Base-by-base conservation (phyloP, 305 asterid genomes). In the Stenogyne calaminthoides region DNA sequence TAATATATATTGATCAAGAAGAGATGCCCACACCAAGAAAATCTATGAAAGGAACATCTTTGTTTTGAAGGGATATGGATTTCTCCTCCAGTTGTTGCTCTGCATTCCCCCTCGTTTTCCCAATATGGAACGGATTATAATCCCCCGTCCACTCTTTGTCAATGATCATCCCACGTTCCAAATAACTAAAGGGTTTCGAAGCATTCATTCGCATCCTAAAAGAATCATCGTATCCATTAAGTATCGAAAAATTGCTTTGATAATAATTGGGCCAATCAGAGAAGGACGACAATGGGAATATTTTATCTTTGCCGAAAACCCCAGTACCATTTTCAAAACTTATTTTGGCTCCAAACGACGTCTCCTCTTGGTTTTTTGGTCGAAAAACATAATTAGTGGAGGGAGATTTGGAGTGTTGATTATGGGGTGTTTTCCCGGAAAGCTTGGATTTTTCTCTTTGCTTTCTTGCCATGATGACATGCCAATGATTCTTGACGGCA, bases 401-500 rank as follows among this genome's bases (percentile, higher is more conserved):
- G n/a, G 69, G 77, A 6, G 83, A 56, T 62, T 77, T 82, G 64
- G 81, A 69, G 72, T 84, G 76, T 52, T 80, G 82, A 46, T 60
- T 49, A 27, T 60, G 63, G 42, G 37, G 11, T 16, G 71, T 77
- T 76, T 87, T 91, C 73, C 83, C 84, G 58, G 72, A 67, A 39
- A 83, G 51, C 81, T 89, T 91, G 76, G 89, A 83, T 77, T 86
- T 87, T 75, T 93, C 91, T 75, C 98, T 83, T 80, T 89, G 95
- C 65, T 79, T 91, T 78, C 98, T 88, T 9, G 98, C 98, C 98
- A 93, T 91, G n/a, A 93, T 77, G 1, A 91, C 98, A 79, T 93
- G 98, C 97, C 97, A 91, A 71, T 93, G 97, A 72, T 93, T 93
- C 81, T 93, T 93, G 9, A 93, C 98, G 7, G 98, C 96, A 80